Evolutionary conservation across 2,329 filamentous ascomycete genomes (phyloP), one percentile per base, ranked within the genome.

Genomic region (Pseudogymnoascus sp.): DNA sequence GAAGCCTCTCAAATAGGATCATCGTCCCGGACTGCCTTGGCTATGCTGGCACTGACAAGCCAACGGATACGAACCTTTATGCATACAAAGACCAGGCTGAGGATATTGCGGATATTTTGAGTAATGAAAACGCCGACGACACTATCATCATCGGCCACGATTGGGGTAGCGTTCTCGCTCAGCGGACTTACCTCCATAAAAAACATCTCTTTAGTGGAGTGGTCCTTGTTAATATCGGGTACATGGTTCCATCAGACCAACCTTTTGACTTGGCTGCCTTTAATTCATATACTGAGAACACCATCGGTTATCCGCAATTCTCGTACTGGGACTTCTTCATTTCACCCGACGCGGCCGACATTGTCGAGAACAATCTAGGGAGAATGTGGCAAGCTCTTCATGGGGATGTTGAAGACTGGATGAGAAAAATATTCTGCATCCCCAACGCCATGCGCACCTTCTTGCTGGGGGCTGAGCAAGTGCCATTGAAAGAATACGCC

Each of bases 321-420:
- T 68, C 71, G 30, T 81, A 81, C 70, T 80, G 77, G 77, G 66
- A 77, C 58, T 72, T 80, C 30, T 76, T 80, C 65, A 70, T 70
- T 0, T 69, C 74, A 0, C 67, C 72, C 0, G 76, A 79, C 37
- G 75, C 72, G 1, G 65, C 71, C 1, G 65, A 66, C 1, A 41
- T 79, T n/a, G 67, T 80, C 30, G 68, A 71, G 6, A 62, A 65
- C 28, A 72, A 78, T 60, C 62, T 75, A 0, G 76, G 77, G 28
- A 72, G 72, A 14, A 59, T 74, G 4, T 78, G 72, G 63, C 60
- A 67, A 28, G 69, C 65, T 2, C 62, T 72, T 37, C 74, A 77
- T 62, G 70, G 71, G 7, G 67, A 70, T 0, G 68, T 65, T 0
- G 61, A 64, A 1, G 65, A 66, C 43, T 73, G 71, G 67, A 69